Base-by-base conservation (phyloP, 2,329 filamentous ascomycete species). In the Simplicillium aogashimaense region DNA sequence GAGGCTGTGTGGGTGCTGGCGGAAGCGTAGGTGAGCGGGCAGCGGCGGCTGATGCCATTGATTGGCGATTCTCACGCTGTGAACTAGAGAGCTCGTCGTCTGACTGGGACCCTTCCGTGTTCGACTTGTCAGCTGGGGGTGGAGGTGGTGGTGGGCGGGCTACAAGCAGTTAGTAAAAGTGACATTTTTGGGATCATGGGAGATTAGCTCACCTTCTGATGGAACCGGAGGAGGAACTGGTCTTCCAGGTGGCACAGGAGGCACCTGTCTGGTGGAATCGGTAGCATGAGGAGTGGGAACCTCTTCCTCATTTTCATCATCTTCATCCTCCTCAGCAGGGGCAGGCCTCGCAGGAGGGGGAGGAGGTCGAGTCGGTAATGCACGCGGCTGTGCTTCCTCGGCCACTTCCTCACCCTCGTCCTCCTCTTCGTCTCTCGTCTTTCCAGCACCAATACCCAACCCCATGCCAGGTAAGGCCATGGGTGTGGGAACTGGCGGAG, bases 71-170 rank as follows among this genome's bases (percentile, higher is more conserved):
- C 38, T 67, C 61, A 48, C 61, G 58, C 51, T 71, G 54, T 53
- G 61, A 60, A 39, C 68, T 66, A 9, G 83, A 87, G 51, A 88
- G 66, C 58, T 95, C 90, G 57, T 95, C 89, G 51, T 94, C 89
- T 34, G 89, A 92, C 56, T 84, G 86, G 2, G 87, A 94, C 25
- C 87, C 88, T 45, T 83, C 74, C 43, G 80, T 86, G 35, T 79
- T 80, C 32, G 85, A 85, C 36, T 72, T 68, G 13, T 75, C 66
- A 29, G 71, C 64, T 31, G 74, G 64, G 38, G 74, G 68, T 32
- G 67, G 67, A 29, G 67, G 66, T 37, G 75, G 76, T 2, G 70
- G 66, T 35, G 81, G 77, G 37, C 81, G 83, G 51, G 76, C 83
- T 87, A 51, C 17, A 51, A 38, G 29, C 10, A 5, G 15, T 40